Evolutionary conservation across 495 filamentous ascomycete species (phyloP), one percentile per base, ranked within the genome.

Genomic region (Tuber indicum): DNA sequence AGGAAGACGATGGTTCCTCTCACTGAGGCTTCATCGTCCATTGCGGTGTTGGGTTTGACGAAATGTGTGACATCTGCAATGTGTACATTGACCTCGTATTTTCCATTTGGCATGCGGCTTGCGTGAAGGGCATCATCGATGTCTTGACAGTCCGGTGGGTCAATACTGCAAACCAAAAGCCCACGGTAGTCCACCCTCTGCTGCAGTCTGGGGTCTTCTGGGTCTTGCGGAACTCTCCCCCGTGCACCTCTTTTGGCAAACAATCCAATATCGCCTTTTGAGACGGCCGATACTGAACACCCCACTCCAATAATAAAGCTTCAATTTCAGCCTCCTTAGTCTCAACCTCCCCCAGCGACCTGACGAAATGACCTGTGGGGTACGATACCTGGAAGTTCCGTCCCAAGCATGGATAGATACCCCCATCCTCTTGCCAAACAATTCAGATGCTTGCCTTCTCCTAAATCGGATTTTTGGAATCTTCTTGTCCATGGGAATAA

Each of bases 401-500:
- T 97, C 93, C 96, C 96, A 99, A 17, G 92, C 89, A 85, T 99
- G 96, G 75, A 99, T 97, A 0, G 94, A 92, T 72, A 97, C 93
- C n/a, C 98, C 86, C 76, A 99, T 91, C 70, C 96, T 90, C 86
- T 97, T 94, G 16, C 96, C 95, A 14, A 98, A 82, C 3, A 99
- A 87, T 79, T 96, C 93, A 14, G 89, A 88, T 49, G 93, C 94
- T 84, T 98, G 96, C n/a, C n/a, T n/a, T n/a, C n/a, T n/a, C 44
- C 96, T 91, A 70, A 98, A 87, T 75, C 94, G 89, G 77, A 99
- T 98, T 86, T 98, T 99, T 0, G 96, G 96, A 42, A 99, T 92
- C 72, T 92, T 90, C 86, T 96, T 98, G 85, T 98, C 94, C 96
- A 98, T 98, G n/a, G n/a, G n/a, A n/a, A n/a, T n/a, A n/a, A n/a